Evolutionary conservation across 345 rosid genomes (phyloP).

Genomic region (Lumnitzera littorea): DNA sequence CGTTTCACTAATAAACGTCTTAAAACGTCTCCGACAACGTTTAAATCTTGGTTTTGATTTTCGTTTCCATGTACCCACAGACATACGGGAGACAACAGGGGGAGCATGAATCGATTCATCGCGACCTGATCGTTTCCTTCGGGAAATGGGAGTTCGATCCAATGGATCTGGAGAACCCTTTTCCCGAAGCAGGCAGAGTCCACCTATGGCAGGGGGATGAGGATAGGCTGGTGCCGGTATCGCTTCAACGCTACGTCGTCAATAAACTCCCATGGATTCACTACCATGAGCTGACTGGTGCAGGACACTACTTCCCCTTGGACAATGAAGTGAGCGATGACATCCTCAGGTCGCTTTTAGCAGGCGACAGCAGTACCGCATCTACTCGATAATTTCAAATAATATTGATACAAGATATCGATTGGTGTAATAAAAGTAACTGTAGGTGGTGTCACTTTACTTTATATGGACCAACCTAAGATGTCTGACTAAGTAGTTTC

Average conservation of each 20-base stretch:
- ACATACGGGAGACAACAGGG: slow-evolving; percentile 45
- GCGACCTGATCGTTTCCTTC: slow-evolving; percentile 42
- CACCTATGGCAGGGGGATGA: slow-evolving; percentile 67
- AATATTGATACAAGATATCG: too few relatives aligned
- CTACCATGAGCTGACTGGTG: slow-evolving; percentile 49
- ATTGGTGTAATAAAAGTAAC: too few relatives aligned
- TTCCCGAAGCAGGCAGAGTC: slow-evolving; percentile 38
- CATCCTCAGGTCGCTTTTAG: slow-evolving; percentile 36
- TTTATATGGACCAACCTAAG: too few relatives aligned
- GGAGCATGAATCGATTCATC: slow-evolving; percentile 38
- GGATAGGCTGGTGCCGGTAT: slow-evolving; percentile 42
- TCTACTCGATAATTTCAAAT: too few relatives aligned
- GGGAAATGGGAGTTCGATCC: slow-evolving; percentile 63
- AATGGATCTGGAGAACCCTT: slow-evolving; percentile 36
- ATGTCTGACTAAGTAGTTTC: too few relatives aligned
- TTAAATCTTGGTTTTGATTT: background rate
- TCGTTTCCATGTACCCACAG: slow-evolving; percentile 5
- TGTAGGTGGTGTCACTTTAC: too few relatives aligned
- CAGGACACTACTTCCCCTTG: slow-evolving; percentile 43
- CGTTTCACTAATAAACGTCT: background rate
- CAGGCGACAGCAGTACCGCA: slow-evolving; percentile 10
- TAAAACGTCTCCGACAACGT: too few relatives aligned
- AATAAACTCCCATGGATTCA: slow-evolving; percentile 51
- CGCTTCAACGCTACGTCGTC: slow-evolving; percentile 42
- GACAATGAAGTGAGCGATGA: slow-evolving; percentile 31